These are phyloP conservation scores for Juncus effusus DNA, from an alignment of 176 grass and related monocot species.

Conservation along the genomic window DNA sequence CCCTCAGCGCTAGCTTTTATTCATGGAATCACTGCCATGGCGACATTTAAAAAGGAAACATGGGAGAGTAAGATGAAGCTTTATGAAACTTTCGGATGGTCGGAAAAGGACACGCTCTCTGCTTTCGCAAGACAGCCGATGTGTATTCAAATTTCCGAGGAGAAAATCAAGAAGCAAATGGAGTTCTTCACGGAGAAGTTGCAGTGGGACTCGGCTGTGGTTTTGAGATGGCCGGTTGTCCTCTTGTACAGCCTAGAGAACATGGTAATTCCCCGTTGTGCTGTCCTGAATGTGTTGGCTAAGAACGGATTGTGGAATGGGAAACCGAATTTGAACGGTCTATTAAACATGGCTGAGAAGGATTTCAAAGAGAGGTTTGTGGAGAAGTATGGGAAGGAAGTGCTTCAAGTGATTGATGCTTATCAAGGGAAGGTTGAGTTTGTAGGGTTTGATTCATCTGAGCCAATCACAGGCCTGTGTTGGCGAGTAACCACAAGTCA, in stretches of 20 bases:
- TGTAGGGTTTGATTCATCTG: not conserved
- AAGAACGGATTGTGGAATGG: conserved; percentile 9
- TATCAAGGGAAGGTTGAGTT: conserved; percentile 10
- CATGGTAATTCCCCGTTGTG: conserved; percentile 27
- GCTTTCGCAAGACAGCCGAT: conserved; percentile 25
- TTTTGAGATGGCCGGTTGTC: conserved; percentile 9
- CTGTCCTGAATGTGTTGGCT: conserved; percentile 12
- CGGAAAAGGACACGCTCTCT: conserved; percentile 19
- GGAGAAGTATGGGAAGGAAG: conserved; percentile 1
- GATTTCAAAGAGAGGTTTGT: conserved; percentile 21
- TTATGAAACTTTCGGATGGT: conserved; percentile 34
- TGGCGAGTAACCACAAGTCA: too few relatives aligned
- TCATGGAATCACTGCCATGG: not conserved
- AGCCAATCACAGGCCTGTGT: too few relatives aligned
- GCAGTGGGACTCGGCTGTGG: conserved; percentile 11
- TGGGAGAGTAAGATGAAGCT: conserved; percentile 31
- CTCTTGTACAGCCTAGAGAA: conserved; percentile 25
- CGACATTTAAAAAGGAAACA: not conserved
- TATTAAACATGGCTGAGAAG: conserved; percentile 2
- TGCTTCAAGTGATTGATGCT: conserved; percentile 11
- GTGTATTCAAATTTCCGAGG: conserved; percentile 11
- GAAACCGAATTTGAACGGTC: not conserved
- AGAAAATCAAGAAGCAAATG: conserved; percentile 18
- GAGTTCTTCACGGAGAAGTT: conserved; percentile 26
- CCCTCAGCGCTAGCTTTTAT: not conserved